Evolutionary conservation across 1,284 basidiomycete genomes (phyloP), one percentile per base, ranked within the genome.

Genomic region (Melampsora americana): DNA sequence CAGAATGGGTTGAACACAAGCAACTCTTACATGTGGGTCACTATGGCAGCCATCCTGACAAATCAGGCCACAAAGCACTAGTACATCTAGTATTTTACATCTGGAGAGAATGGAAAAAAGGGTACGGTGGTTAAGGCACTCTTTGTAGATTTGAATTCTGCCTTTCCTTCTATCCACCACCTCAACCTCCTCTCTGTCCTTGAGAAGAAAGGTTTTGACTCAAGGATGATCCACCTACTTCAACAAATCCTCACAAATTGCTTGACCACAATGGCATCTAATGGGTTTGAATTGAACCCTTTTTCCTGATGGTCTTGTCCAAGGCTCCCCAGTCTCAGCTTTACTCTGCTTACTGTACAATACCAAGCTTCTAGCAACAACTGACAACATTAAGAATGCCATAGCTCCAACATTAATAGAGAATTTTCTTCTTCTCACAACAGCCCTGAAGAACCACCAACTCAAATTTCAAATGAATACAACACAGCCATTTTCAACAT

Each of bases 241-340:
- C 23, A 16, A 32, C 42, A 44, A 11, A 39, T 60, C 35, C 68
- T 60, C 5, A 1, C 26, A 42, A 30, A 69, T 39, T 20, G 32
- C 14, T 30, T 28, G 16, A 69, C 68, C 7, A 23, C 14, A 14
- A 59, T 69, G 28, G 53, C 23, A 5, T 26, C 59, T 5, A 35
- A 30, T 7, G 23, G 39, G 30, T 59, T 28, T 50, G 28, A n/a
- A 12, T 69, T 53, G 4, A n/a, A 20, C 5, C n/a, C 16, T 12
- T 69, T 53, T 68, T 23, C 46, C 46, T 7, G 23, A 69, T 56
- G 67, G 67, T 20, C 50, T 69, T 9, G 48, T 53, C 14, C 67
- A 69, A 69, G 46, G 67, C 5, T 69, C 68, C 4, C 68, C 68
- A 16, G 50, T 69, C 7, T 69, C 35, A n/a, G 30, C 53, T 9